These are phyloP conservation scores for Tetramitus jugosus DNA, from an alignment of 208 protist genomes.

Conservation along the genomic window DNA sequence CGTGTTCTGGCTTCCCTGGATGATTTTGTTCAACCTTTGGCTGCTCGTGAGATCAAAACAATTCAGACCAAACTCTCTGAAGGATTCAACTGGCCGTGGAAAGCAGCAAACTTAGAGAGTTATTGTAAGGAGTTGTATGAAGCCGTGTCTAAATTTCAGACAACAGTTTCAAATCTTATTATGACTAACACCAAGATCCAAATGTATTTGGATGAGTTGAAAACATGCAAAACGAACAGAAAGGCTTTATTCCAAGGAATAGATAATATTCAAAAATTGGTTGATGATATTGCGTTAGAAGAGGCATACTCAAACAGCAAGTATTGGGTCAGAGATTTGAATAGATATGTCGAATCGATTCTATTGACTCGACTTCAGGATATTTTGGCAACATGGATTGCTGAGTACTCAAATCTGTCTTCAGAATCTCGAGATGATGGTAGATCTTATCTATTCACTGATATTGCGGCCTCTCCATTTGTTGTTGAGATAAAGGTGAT, in stretches of 20 bases:
- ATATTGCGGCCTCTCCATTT: no score
- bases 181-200: conserved; percentile 40
- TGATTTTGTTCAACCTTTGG: conserved; percentile 35
- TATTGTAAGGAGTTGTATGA: conserved; percentile 47
- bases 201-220: conserved; percentile 38
- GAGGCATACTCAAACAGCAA: background rate
- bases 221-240: conserved; percentile 47
- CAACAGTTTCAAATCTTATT: conserved; percentile 50
- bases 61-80: conserved; percentile 50
- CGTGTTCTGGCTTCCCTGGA: background rate
- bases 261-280: conserved; percentile 14
- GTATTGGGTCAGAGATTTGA: background rate
- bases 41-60: conserved; percentile 45
- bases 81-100: conserved; percentile 45
- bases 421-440: no score
- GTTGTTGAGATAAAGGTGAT: no score
- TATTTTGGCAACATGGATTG: no score
- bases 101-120: conserved; percentile 44
- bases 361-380: background rate
- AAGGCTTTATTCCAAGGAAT: no score
- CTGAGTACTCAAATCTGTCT: background rate
- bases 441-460: no score
- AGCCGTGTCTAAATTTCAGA: conserved; percentile 44
- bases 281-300: background rate
- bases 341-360: background rate